A percentile compares a stretch with the other conserved stretches of the same genome.
Conservation (phyloP, 2,329 filamentous ascomycete species). For the Scortechinia acanthostroma region DNA sequence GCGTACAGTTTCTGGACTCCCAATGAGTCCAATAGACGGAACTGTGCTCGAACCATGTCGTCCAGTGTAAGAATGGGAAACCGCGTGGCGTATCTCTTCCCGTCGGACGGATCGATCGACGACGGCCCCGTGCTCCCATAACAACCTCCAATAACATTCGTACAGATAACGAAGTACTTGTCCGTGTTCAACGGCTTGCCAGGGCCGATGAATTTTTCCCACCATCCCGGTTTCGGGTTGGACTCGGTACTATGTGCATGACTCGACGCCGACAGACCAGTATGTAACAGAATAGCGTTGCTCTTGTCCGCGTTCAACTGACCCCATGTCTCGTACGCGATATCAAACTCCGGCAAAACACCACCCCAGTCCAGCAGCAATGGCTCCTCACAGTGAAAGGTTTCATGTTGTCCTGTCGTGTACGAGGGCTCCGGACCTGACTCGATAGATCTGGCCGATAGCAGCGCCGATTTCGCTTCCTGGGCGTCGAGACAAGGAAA, state of each 20-base stretch:
- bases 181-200: slow-evolving; percentile 79
- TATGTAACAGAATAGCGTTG: slow-evolving; percentile 88
- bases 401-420: slow-evolving; percentile 77
- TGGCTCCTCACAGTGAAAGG: slow-evolving; percentile 67
- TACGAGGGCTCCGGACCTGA: slow-evolving; percentile 85
- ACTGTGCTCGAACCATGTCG: slow-evolving; percentile 96
- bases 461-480: background rate
- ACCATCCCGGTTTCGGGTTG: slow-evolving; percentile 90
- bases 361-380: slow-evolving; percentile 91
- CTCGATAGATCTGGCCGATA: background rate
- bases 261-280: slow-evolving; percentile 90
- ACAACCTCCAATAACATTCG: slow-evolving; percentile 91
- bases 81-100: slow-evolving; percentile 80
- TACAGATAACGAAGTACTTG: slow-evolving; percentile 90
- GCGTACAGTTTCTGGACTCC: slow-evolving; percentile 76
- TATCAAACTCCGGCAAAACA: slow-evolving; percentile 76
- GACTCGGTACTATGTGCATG: slow-evolving; percentile 85
- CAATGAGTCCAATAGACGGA: slow-evolving; percentile 75
- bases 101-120: slow-evolving; percentile 80
- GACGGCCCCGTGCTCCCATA: slow-evolving; percentile 90
- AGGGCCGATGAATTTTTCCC: slow-evolving; percentile 96
- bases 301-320: slow-evolving; percentile 69
- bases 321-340: slow-evolving; percentile 94
- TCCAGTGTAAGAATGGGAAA: slow-evolving; percentile 94
- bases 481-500: slow-evolving; percentile 2